phyloP scores from a whole-genome alignment of 176 grass and related monocot genomes.

The Oryza glaberrima region DNA sequence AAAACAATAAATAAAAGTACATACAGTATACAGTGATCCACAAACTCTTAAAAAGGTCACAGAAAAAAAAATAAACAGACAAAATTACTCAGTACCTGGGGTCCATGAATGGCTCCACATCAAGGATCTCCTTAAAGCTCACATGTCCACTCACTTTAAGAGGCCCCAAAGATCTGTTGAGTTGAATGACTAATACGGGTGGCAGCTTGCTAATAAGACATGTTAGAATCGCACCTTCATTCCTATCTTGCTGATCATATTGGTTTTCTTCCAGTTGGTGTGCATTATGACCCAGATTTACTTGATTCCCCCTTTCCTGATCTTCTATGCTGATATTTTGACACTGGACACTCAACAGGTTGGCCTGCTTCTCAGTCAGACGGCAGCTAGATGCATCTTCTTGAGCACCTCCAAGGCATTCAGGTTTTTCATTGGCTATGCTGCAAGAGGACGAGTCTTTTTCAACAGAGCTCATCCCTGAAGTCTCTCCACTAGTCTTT shows the following conservation, averaged over 20 bases:
- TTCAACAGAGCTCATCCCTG: constrained; percentile 26
- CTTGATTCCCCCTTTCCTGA: constrained; percentile 8
- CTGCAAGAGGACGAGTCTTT: constrained; percentile 11
- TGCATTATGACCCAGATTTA: constrained; percentile 11
- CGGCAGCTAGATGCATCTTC: constrained; percentile 32
- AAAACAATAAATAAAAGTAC: too few species aligned
- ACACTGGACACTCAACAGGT: neutral
- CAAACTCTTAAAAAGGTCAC: neutral
- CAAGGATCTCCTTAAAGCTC: constrained; percentile 67
- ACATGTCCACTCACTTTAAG: constrained; percentile 61
- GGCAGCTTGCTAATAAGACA: constrained; percentile 53
- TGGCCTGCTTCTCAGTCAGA: constrained; percentile 7
- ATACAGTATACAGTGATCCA: too few species aligned
- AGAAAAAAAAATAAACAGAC: neutral
- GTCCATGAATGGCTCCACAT: constrained; percentile 61
- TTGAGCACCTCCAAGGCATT: constrained; percentile 32
- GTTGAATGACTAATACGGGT: constrained; percentile 58
- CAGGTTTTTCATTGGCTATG: constrained; percentile 25
- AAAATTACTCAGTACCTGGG: constrained; percentile 57
- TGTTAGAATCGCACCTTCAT: constrained; percentile 43
- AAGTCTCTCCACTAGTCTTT: neutral
- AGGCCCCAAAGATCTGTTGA: constrained; percentile 53
- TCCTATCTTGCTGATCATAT: constrained; percentile 37
- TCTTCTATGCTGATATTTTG: constrained; percentile 14
- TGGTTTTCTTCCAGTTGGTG: constrained; percentile 18